Percentiles rank a stretch among this genome's conserved stretches.
Conservation (phyloP, 371 early-diverging fungal species). For the Rhizopus sp. region DNA sequence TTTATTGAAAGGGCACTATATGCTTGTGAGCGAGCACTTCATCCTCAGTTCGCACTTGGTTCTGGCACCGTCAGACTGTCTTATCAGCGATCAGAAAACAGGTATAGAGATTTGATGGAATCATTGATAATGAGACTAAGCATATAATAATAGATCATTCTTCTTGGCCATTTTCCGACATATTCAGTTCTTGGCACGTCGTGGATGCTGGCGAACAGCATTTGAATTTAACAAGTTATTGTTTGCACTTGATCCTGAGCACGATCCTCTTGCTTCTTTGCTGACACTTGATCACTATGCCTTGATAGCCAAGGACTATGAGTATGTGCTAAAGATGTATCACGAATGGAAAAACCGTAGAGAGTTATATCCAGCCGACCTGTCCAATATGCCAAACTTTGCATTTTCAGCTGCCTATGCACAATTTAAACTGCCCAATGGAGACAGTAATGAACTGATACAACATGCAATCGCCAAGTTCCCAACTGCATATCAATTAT, state of each 20-base stretch:
- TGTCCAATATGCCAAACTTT: slow-evolving; percentile 71
- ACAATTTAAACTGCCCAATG: slow-evolving; percentile 57
- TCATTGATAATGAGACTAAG: background rate
- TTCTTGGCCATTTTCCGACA: slow-evolving; percentile 85
- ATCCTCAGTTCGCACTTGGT: slow-evolving; percentile 72
- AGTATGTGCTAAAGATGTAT: slow-evolving; percentile 63
- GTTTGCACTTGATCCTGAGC: slow-evolving; percentile 72
- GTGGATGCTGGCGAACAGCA: slow-evolving; percentile 93
- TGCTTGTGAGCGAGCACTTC: slow-evolving; percentile 84
- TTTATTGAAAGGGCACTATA: slow-evolving; percentile 83
- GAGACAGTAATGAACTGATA: slow-evolving; percentile 55
- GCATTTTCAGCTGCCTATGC: slow-evolving; percentile 79
- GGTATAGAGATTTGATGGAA: slow-evolving; percentile 22
- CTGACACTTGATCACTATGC: slow-evolving; percentile 85
- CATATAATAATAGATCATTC: slow-evolving; percentile 50
- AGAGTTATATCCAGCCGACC: slow-evolving; percentile 31
- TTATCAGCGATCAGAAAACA: slow-evolving; percentile 76
- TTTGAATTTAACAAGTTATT: slow-evolving; percentile 87
- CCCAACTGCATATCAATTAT: slow-evolving; percentile 34
- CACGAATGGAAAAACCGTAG: slow-evolving; percentile 42
- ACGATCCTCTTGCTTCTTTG: slow-evolving; percentile 77
- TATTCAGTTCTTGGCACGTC: slow-evolving; percentile 77
- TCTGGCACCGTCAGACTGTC: slow-evolving; percentile 72
- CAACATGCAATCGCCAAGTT: slow-evolving; percentile 63
- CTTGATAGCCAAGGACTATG: slow-evolving; percentile 73